Evolutionary conservation across 2,329 filamentous ascomycete species (phyloP).

Genomic region (Polytolypa hystricis): DNA sequence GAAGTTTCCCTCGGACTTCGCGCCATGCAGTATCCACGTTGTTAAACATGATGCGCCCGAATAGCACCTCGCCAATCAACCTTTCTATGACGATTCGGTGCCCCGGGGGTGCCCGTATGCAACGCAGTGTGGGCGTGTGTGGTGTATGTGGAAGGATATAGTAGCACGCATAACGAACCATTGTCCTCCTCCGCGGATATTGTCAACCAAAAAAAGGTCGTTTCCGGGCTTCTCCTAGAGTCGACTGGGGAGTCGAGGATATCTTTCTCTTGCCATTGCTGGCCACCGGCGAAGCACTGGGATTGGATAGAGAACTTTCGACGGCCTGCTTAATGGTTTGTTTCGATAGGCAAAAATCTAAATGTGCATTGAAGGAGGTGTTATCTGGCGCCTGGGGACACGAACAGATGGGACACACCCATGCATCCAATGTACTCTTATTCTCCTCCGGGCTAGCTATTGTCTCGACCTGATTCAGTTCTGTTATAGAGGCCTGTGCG

Average conservation of each 20-base stretch:
- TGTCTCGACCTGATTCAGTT: too few species aligned
- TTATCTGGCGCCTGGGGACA: slow-evolving; percentile 66
- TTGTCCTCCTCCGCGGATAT: too few species aligned
- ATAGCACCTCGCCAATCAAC: too few species aligned
- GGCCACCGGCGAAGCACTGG: slow-evolving; percentile 10
- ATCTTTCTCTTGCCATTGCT: slow-evolving; percentile 24
- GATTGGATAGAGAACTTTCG: slow-evolving; percentile 36
- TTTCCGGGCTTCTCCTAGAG: slow-evolving; percentile 26
- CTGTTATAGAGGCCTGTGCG: too few species aligned
- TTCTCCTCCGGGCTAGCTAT: neutral
- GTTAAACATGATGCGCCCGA: too few species aligned
- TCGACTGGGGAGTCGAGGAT: slow-evolving; percentile 12
- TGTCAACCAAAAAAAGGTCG: slow-evolving; percentile 12
- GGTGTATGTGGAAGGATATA: too few species aligned
- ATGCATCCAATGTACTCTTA: slow-evolving; percentile 29
- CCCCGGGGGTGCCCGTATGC: too few species aligned
- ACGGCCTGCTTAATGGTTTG: slow-evolving; percentile 77
- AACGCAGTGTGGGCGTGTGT: too few species aligned
- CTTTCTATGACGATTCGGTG: too few species aligned
- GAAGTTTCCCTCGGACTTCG: too few species aligned
- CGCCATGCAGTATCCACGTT: too few species aligned
- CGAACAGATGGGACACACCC: slow-evolving; percentile 84
- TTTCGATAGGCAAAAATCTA: slow-evolving; percentile 80
- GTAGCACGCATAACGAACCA: too few species aligned
- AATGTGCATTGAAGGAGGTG: slow-evolving; percentile 73